A percentile compares a stretch with the other conserved stretches of the same genome.
These are phyloP conservation scores for Tetrapisispora arboricola DNA, from an alignment of 805 yeast species.

Conservation along the genomic window DNA sequence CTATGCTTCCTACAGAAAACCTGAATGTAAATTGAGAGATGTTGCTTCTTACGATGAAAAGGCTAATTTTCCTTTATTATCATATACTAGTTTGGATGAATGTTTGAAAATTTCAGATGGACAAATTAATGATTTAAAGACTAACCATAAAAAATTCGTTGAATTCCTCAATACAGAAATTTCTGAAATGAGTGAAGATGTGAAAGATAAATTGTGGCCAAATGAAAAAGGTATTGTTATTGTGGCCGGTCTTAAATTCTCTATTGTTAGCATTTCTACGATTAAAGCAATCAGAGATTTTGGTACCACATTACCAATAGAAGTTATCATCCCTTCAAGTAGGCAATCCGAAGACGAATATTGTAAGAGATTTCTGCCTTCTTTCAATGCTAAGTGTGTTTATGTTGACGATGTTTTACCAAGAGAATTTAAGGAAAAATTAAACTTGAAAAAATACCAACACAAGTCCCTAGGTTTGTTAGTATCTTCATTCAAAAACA, in stretches of 20 bases:
- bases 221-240: constrained; percentile 55
- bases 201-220: constrained; percentile 7
- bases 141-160: constrained; percentile 1
- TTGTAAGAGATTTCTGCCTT: constrained; percentile 57
- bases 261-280: constrained; percentile 50
- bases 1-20: background rate
- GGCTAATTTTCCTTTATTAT: background rate
- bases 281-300: constrained; percentile 46
- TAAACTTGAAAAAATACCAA: constrained; percentile 46
- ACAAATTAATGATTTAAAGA: constrained; percentile 5
- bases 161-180: background rate
- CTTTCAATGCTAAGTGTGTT: constrained; percentile 54
- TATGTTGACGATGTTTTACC: constrained; percentile 43
- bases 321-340: constrained; percentile 64
- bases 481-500: constrained; percentile 67
- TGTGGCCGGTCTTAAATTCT: constrained; percentile 67
- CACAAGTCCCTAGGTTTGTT: constrained; percentile 63
- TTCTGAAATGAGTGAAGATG: background rate
- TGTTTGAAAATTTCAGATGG: constrained; percentile 10
- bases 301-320: constrained; percentile 68
- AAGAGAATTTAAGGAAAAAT: constrained; percentile 32
- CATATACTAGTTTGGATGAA: constrained; percentile 11
- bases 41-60: background rate
- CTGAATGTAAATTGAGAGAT: background rate
- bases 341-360: constrained; percentile 59